phyloP scores from a whole-genome alignment of 345 rosid species.

The Rhizophora apiculata region DNA sequence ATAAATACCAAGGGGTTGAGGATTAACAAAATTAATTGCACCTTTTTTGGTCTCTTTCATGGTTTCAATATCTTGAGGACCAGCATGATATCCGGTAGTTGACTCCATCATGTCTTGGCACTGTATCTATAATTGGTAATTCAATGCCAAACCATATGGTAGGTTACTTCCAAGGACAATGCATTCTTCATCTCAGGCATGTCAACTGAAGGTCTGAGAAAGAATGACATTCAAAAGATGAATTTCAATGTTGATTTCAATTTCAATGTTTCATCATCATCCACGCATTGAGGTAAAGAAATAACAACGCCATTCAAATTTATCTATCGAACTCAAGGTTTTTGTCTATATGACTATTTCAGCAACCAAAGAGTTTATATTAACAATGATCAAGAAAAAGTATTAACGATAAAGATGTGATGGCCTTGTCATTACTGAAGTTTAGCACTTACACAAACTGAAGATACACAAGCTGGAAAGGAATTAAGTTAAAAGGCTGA shows the following conservation, averaged over 20 bases:
- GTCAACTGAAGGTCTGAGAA: constrained; percentile 19
- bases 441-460: no score
- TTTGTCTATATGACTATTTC: no score
- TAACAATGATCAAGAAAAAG: no score
- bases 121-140: constrained; percentile 10
- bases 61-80: constrained; percentile 23
- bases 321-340: no score
- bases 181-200: constrained; percentile 11
- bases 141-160: constrained; percentile 5
- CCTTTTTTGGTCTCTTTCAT: constrained; percentile 46
- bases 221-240: background rate
- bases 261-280: no score
- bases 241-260: background rate
- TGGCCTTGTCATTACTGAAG: no score
- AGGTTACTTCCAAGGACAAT: background rate
- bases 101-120: constrained; percentile 15
- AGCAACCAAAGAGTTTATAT: no score
- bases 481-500: no score
- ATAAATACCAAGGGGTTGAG: background rate
- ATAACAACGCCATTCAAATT: no score
- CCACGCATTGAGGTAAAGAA: no score
- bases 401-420: no score
- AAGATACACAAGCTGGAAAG: no score
- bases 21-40: constrained; percentile 14
- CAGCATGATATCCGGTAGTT: background rate